phyloP scores from a whole-genome alignment of 176 grass and related monocot species.

The Oryza officinalis region DNA sequence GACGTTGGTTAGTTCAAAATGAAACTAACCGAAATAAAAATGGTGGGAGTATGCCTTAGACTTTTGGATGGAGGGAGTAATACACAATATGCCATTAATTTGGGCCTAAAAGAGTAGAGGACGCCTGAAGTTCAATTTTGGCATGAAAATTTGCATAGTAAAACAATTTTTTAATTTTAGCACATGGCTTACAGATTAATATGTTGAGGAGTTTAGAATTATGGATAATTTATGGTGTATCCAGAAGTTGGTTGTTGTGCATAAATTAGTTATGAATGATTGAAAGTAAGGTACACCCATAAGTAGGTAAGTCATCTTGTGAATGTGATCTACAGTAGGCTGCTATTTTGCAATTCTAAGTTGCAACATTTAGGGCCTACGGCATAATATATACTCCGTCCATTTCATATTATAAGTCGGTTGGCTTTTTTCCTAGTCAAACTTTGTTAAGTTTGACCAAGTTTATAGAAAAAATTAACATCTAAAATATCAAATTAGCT shows the following conservation, averaged over 20 bases:
- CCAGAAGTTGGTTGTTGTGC: neutral
- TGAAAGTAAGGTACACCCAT: neutral
- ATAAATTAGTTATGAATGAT: neutral
- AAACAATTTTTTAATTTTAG: neutral
- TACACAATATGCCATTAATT: neutral
- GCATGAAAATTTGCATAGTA: neutral
- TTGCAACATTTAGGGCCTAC: neutral
- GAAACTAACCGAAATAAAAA: no score
- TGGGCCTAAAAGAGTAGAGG: neutral
- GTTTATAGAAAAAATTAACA: no score
- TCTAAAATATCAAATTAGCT: no score
- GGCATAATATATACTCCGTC: neutral
- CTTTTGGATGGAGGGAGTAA: no score
- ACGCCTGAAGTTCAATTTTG: neutral
- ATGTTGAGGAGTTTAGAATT: neutral
- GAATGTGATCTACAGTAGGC: neutral
- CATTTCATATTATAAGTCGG: no score
- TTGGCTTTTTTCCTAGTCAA: no score
- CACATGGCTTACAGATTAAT: neutral
- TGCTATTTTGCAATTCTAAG: neutral
- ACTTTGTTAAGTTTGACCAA: no score
- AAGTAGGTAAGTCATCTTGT: neutral
- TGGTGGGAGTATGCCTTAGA: no score
- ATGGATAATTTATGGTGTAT: neutral
- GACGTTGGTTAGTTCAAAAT: no score